A percentile compares a stretch with the other conserved stretches of the same genome.
These are phyloP conservation scores for Selaginella tamariscina DNA, from an alignment of 75 land plant genomes.

Conservation along the genomic window DNA sequence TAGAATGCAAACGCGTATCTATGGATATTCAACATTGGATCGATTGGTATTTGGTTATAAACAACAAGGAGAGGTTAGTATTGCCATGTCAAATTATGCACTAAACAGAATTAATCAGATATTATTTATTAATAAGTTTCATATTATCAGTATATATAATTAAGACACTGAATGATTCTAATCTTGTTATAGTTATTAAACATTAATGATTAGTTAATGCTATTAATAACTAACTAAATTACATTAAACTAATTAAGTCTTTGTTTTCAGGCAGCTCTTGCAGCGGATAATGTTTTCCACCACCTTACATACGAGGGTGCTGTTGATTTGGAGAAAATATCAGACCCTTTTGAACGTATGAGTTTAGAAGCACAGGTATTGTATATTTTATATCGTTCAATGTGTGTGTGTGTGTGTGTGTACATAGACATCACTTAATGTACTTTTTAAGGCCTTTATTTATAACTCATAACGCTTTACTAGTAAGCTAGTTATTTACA, in stretches of 20 bases:
- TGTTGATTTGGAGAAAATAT: slow-evolving; percentile 33
- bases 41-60: slow-evolving; percentile 39
- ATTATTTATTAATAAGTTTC: not conserved
- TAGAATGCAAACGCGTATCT: slow-evolving; percentile 35
- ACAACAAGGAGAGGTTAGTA: slow-evolving; percentile 29
- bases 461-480: too few relatives aligned
- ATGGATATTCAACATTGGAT: slow-evolving; percentile 32
- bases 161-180: too few relatives aligned
- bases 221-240: too few relatives aligned
- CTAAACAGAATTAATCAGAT: not conserved
- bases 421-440: too few relatives aligned
- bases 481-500: too few relatives aligned
- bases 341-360: slow-evolving; percentile 34
- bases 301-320: slow-evolving; percentile 35
- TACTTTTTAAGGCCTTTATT: too few relatives aligned
- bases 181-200: too few relatives aligned
- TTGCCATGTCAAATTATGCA: too few relatives aligned
- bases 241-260: slow-evolving; percentile 2
- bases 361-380: slow-evolving; percentile 39
- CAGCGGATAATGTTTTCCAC: slow-evolving; percentile 34
- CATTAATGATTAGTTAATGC: too few relatives aligned
- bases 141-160: too few relatives aligned
- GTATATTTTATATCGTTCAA: not conserved
- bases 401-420: too few relatives aligned
- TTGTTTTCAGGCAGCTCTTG: slow-evolving; percentile 32